phyloP scores from a whole-genome alignment of 129 eudicot genomes.

The Escallonia herrerae region DNA sequence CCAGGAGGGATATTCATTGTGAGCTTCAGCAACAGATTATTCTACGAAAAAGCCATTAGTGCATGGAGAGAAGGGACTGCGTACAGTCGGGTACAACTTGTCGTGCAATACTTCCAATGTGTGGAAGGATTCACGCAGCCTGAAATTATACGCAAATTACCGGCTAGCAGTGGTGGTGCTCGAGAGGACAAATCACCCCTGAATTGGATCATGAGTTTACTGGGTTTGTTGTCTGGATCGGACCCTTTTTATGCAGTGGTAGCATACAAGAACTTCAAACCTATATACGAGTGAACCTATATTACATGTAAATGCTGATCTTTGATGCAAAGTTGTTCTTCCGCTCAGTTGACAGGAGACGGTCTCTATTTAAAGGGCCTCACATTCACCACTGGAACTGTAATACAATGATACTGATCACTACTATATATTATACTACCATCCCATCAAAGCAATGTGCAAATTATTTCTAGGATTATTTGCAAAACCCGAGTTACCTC shows the following conservation, averaged over 20 bases:
- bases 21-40: conserved; percentile 75
- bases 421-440: too few species aligned
- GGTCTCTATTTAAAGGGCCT: too few species aligned
- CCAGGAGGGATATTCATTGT: conserved; percentile 90
- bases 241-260: conserved; percentile 83
- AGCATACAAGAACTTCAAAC: conserved; percentile 72
- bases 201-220: conserved; percentile 37
- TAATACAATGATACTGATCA: too few species aligned
- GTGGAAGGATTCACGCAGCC: conserved; percentile 79
- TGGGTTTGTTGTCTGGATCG: conserved; percentile 48
- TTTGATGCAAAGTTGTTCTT: too few species aligned
- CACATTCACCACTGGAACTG: too few species aligned
- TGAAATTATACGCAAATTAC: conserved; percentile 47
- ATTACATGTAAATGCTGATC: too few species aligned
- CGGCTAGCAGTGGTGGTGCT: not conserved
- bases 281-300: conserved; percentile 33
- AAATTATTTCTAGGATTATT: too few species aligned
- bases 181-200: conserved; percentile 31
- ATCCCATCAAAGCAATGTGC: too few species aligned
- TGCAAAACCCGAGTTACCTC: too few species aligned
- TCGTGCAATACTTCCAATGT: conserved; percentile 67
- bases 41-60: conserved; percentile 67
- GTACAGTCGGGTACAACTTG: conserved; percentile 63
- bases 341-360: too few species aligned
- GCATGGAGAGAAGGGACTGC: conserved; percentile 84